These are phyloP conservation scores for Emmonsiellopsis sp. DNA, from an alignment of 2,329 filamentous ascomycete genomes.

Conservation along the genomic window DNA sequence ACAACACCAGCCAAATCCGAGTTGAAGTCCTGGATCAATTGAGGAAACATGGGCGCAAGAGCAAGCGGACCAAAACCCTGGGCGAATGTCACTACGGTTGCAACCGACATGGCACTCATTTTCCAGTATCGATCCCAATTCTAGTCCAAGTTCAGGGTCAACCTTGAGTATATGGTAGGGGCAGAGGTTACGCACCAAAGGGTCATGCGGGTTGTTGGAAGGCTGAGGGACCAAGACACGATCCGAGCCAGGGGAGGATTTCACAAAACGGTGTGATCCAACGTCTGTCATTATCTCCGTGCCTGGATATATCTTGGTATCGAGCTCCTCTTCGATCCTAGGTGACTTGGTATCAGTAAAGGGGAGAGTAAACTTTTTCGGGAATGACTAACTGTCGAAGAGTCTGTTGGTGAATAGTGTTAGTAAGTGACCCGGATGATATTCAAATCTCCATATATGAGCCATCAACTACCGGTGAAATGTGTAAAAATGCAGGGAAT, in stretches of 20 bases:
- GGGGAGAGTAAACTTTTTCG: too few relatives aligned
- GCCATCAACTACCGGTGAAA: neutral
- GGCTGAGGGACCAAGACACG: conserved; percentile 45
- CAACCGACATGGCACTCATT: conserved; percentile 37
- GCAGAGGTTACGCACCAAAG: conserved; percentile 22
- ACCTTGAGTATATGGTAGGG: neutral
- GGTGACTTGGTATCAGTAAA: neutral
- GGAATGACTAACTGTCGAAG: conserved; percentile 15
- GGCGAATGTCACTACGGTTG: conserved; percentile 40
- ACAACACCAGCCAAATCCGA: conserved; percentile 44
- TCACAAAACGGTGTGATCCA: conserved; percentile 55
- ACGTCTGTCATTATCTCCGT: conserved; percentile 55
- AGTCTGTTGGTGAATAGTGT: conserved; percentile 8
- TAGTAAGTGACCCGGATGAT: neutral
- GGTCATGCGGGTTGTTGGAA: conserved; percentile 37
- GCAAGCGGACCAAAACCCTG: conserved; percentile 48
- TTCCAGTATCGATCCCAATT: conserved; percentile 44
- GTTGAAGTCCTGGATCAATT: conserved; percentile 48
- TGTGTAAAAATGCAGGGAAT: neutral
- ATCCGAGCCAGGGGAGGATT: conserved; percentile 28
- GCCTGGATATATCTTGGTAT: conserved; percentile 46
- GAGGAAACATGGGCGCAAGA: conserved; percentile 50
- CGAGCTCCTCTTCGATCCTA: conserved; percentile 43
- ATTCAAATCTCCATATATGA: neutral
- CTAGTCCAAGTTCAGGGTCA: conserved; percentile 10